These are phyloP conservation scores for Lindgomyces ingoldianus DNA, from an alignment of 495 filamentous ascomycete species.

Conservation along the genomic window DNA sequence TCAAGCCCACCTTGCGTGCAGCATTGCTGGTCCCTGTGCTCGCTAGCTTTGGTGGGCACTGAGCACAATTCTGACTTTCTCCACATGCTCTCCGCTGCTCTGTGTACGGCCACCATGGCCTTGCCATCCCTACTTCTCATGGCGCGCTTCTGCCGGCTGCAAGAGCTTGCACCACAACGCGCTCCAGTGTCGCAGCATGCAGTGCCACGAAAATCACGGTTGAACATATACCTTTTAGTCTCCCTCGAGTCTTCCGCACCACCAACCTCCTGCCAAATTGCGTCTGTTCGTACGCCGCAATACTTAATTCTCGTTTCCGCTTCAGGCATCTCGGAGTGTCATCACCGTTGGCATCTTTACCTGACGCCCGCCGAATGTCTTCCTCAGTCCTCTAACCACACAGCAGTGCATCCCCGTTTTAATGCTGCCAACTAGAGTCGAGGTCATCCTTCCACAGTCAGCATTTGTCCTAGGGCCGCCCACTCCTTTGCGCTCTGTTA, in stretches of 20 bases:
- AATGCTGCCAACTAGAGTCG: constrained; percentile 12
- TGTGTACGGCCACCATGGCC: neutral
- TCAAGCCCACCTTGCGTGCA: constrained; percentile 22
- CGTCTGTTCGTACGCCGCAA: constrained; percentile 3
- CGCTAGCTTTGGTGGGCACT: constrained; percentile 9
- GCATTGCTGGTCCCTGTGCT: constrained; percentile 17
- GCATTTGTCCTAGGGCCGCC: constrained; percentile 16
- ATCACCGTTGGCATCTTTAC: constrained; percentile 3
- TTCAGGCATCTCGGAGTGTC: constrained; percentile 16
- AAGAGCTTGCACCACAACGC: constrained; percentile 9
- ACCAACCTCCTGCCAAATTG: constrained; percentile 21
- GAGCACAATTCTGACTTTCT: constrained; percentile 28
- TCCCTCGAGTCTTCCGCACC: constrained; percentile 24
- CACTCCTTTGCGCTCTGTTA: constrained; percentile 21
- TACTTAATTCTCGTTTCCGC: constrained; percentile 3
- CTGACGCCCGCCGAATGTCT: constrained; percentile 7
- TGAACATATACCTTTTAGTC: constrained; percentile 29
- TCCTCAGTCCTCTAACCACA: constrained; percentile 15
- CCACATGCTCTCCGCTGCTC: constrained; percentile 26
- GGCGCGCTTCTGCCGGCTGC: constrained; percentile 15
- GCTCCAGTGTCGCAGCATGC: constrained; percentile 32
- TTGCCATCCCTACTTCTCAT: constrained; percentile 25
- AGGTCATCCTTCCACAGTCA: constrained; percentile 17
- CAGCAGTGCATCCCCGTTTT: neutral
- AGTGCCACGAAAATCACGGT: constrained; percentile 20